These are phyloP conservation scores for Gnomoniopsis sp. DNA, from an alignment of 2,329 filamentous ascomycete genomes.

Conservation along the genomic window DNA sequence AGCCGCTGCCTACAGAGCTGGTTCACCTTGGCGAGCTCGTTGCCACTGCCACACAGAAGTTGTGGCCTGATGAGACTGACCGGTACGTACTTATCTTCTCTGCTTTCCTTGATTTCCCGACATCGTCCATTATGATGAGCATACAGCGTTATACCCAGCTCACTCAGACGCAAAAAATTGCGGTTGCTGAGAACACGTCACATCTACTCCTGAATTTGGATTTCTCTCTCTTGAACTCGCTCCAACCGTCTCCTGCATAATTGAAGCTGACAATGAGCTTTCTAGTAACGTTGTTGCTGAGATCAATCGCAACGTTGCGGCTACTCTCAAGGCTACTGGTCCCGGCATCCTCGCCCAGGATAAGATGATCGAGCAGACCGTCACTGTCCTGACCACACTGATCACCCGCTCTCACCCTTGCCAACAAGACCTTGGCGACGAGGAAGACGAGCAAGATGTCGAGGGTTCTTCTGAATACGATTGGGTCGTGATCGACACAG, in stretches of 20 bases:
- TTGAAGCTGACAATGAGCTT: constrained; percentile 40
- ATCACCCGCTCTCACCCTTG: constrained; percentile 89
- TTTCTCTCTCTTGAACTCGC: constrained; percentile 27
- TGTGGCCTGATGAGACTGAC: constrained; percentile 90
- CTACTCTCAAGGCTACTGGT: constrained; percentile 86
- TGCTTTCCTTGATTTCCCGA: background rate
- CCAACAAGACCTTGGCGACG: constrained; percentile 83
- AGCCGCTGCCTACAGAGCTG: constrained; percentile 72
- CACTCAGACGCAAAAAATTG: constrained; percentile 88
- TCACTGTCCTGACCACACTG: constrained; percentile 71
- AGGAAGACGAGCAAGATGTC: constrained; percentile 71
- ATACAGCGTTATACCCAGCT: constrained; percentile 96
- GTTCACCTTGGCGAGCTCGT: constrained; percentile 83
- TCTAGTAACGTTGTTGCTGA: constrained; percentile 82
- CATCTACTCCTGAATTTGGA: constrained; percentile 44
- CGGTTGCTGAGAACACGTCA: constrained; percentile 87
- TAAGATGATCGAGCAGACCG: constrained; percentile 70
- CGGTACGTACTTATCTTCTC: constrained; percentile 63
- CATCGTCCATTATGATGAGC: constrained; percentile 67
- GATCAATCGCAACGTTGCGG: constrained; percentile 89
- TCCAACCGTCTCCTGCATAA: constrained; percentile 17
- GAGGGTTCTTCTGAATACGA: constrained; percentile 92
- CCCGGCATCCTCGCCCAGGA: constrained; percentile 77
- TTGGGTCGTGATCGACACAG: constrained; percentile 94
- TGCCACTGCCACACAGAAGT: constrained; percentile 75